Conservation (phyloP, 2,329 filamentous ascomycete genomes). For the Beauveria medogensis region DNA sequence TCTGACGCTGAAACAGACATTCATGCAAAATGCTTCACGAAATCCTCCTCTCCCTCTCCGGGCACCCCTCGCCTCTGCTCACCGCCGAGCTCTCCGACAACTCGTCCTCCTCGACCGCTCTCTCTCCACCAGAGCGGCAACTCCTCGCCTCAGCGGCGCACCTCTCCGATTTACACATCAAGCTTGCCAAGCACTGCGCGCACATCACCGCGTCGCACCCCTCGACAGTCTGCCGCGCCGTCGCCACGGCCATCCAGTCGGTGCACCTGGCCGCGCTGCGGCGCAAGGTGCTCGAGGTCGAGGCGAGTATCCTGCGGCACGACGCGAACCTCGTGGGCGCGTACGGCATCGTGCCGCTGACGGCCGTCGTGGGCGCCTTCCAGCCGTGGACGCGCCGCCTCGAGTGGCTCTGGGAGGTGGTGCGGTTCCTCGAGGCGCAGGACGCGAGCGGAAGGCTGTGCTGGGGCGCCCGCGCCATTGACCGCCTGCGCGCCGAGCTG, state of each 20-base stretch:
- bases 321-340: constrained; percentile 79
- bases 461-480: constrained; percentile 66
- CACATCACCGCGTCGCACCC: constrained; percentile 62
- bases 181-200: constrained; percentile 58
- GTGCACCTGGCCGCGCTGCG: constrained; percentile 75
- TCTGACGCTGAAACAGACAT: background rate
- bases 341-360: constrained; percentile 88
- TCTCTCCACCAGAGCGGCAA: constrained; percentile 74
- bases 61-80: constrained; percentile 85
- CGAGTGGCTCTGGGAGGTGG: constrained; percentile 76
- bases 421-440: constrained; percentile 54
- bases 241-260: constrained; percentile 68
- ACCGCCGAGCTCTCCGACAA: constrained; percentile 39
- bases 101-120: constrained; percentile 33
- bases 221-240: constrained; percentile 79
- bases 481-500: constrained; percentile 65
- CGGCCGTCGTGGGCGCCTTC: constrained; percentile 75
- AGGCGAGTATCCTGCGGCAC: constrained; percentile 64
- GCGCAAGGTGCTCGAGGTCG: constrained; percentile 74
- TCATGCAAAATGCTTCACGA: constrained; percentile 77
- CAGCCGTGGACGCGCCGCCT: constrained; percentile 77
- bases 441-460: constrained; percentile 34
- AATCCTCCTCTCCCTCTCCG: constrained; percentile 91
- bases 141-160: constrained; percentile 70
- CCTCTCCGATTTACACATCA: constrained; percentile 70